Evolutionary conservation across 768 basidiomycete genomes (phyloP).

Genomic region (Scleroderma bovista): DNA sequence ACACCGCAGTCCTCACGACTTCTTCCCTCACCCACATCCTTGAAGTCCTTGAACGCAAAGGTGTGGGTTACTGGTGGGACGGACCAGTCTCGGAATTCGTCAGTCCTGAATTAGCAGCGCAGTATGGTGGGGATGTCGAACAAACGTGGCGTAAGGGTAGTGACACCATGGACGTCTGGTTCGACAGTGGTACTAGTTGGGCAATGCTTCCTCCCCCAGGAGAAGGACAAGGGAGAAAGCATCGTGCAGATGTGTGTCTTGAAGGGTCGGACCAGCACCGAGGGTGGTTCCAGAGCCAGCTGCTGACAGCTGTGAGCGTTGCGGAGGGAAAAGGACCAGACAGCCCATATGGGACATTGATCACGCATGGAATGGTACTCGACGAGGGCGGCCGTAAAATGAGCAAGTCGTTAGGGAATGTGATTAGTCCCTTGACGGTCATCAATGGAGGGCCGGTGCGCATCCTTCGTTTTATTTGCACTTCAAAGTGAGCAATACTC

Average conservation of each 20-base stretch:
- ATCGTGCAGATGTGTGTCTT: conserved; percentile 79
- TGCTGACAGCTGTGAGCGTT: conserved; percentile 71
- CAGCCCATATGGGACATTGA: conserved; percentile 68
- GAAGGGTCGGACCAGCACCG: conserved; percentile 98
- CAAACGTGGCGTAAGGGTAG: conserved; percentile 69
- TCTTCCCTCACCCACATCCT: conserved; percentile 73
- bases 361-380: conserved; percentile 96
- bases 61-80: conserved; percentile 88
- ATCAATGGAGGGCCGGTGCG: conserved; percentile 72
- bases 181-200: conserved; percentile 96
- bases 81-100: conserved; percentile 82
- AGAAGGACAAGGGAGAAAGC: conserved; percentile 31
- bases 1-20: conserved; percentile 57
- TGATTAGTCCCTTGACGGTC: conserved; percentile 77
- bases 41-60: conserved; percentile 61
- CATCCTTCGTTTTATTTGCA: conserved; percentile 4
- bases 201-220: conserved; percentile 51
- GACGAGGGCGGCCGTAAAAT: conserved; percentile 88
- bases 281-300: conserved; percentile 97
- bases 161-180: conserved; percentile 99
- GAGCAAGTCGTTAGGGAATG: conserved; percentile 96
- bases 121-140: conserved; percentile 32
- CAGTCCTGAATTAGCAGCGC: conserved; percentile 47
- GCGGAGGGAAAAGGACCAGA: conserved; percentile 11
- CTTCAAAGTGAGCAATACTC: not conserved